Conservation (phyloP, 768 basidiomycete genomes). For the Lanmaoa pseudosensibilis region DNA sequence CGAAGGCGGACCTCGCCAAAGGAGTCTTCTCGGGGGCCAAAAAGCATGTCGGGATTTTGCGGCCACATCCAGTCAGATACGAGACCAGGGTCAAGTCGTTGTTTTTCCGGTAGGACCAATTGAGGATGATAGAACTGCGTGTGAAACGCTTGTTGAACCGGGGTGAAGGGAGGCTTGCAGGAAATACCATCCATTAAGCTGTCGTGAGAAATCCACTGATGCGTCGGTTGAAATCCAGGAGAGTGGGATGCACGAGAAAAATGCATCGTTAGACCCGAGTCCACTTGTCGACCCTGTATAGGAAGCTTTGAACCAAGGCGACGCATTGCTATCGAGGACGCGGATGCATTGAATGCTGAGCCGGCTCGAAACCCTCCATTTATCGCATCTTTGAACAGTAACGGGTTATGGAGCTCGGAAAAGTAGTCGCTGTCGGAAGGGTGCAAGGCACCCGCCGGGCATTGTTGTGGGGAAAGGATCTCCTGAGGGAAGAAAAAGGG, state of each 20-base stretch:
- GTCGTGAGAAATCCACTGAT: conserved; percentile 17
- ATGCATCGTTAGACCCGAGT: conserved; percentile 15
- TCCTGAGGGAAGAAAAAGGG: conserved; percentile 6
- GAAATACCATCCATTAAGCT: conserved; percentile 5
- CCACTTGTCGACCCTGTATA: conserved; percentile 19
- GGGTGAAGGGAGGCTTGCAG: conserved; percentile 17
- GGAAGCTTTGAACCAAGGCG: conserved; percentile 34
- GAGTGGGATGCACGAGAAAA: conserved; percentile 11
- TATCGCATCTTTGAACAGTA: conserved; percentile 15
- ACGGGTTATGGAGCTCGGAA: conserved; percentile 12
- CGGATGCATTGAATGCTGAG: conserved; percentile 15
- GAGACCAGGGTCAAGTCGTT: not conserved
- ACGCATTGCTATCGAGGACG: conserved; percentile 33
- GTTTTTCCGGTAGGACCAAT: conserved; percentile 17
- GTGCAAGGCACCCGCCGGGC: not conserved
- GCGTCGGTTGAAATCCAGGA: conserved; percentile 17
- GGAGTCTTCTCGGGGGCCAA: conserved; percentile 3
- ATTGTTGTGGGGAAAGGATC: conserved; percentile 11
- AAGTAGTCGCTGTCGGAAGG: conserved; percentile 11
- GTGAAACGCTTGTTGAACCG: conserved; percentile 33
- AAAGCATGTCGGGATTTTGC: conserved; percentile 8
- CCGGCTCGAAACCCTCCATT: conserved; percentile 10
- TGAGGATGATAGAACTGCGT: conserved; percentile 28
- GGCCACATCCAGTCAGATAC: conserved; percentile 22
- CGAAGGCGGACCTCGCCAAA: conserved; percentile 12